Evolutionary conservation across 1,284 basidiomycete genomes (phyloP).

Genomic region (Amylostereum areolatum): DNA sequence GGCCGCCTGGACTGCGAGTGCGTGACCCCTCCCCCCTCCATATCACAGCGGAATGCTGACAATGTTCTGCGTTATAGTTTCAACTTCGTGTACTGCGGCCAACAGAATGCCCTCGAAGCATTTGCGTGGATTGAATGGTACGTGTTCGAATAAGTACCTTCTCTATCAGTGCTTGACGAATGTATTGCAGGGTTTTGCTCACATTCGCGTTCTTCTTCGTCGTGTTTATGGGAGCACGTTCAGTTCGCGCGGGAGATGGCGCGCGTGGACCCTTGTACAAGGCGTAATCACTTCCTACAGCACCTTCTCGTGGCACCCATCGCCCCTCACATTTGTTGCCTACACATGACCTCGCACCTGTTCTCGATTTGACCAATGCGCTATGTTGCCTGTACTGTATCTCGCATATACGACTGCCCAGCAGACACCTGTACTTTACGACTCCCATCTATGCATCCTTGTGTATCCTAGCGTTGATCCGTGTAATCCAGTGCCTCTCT

Average conservation of each 20-base stretch:
- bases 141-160: conserved; percentile 5
- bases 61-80: background rate
- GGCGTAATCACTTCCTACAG: background rate
- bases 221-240: conserved; percentile 21
- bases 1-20: conserved; percentile 27
- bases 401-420: background rate
- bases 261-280: conserved; percentile 15
- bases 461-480: background rate
- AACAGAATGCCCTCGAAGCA: conserved; percentile 26
- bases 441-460: background rate
- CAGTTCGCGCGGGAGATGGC: conserved; percentile 25
- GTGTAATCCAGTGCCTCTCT: too few species aligned
- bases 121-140: conserved; percentile 30
- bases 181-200: conserved; percentile 19
- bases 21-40: conserved; percentile 6
- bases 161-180: conserved; percentile 1
- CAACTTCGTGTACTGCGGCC: conserved; percentile 9
- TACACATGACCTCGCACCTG: too few species aligned
- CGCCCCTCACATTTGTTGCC: background rate
- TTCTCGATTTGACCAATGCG: background rate
- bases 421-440: background rate
- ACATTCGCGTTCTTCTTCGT: conserved; percentile 24
- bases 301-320: background rate
- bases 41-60: background rate
- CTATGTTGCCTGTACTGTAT: background rate